A percentile compares a stretch with the other conserved stretches of the same genome.
Conservation (phyloP, 106 monocot genomes). For the Gastrodia elata region DNA sequence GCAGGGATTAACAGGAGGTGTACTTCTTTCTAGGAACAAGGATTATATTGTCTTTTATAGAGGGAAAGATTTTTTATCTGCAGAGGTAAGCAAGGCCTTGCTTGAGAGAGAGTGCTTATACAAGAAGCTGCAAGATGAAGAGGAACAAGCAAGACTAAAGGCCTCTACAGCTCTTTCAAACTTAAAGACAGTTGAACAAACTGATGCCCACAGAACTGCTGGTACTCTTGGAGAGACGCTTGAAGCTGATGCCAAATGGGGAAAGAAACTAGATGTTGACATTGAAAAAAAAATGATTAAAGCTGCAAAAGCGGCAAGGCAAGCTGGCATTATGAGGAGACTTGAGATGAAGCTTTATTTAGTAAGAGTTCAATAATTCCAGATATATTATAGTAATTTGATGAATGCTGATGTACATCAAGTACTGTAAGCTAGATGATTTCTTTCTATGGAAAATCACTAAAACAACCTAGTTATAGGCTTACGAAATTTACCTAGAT, state of each 20-base stretch:
- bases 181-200: conserved; percentile 23
- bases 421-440: not conserved
- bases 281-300: conserved; percentile 47
- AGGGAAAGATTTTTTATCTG: conserved; percentile 87
- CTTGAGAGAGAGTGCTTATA: conserved; percentile 81
- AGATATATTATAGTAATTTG: not conserved
- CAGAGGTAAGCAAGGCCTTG: conserved; percentile 67
- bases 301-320: conserved; percentile 74
- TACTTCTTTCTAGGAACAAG: conserved; percentile 85
- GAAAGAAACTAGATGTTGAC: conserved; percentile 49
- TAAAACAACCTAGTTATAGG: not conserved
- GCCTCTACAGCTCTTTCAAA: conserved; percentile 45
- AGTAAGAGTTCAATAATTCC: conserved; percentile 30
- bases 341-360: conserved; percentile 74
- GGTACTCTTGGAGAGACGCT: conserved; percentile 89
- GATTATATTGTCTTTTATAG: conserved; percentile 88
- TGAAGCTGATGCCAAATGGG: conserved; percentile 76
- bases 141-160: conserved; percentile 68
- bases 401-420: conserved; percentile 1
- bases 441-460: not conserved
- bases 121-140: conserved; percentile 82
- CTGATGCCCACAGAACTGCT: conserved; percentile 33
- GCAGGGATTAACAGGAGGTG: conserved; percentile 92
- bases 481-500: not conserved
- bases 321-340: conserved; percentile 66